Conservation (phyloP, 129 eudicot species). For the Helianthus annuus region DNA sequence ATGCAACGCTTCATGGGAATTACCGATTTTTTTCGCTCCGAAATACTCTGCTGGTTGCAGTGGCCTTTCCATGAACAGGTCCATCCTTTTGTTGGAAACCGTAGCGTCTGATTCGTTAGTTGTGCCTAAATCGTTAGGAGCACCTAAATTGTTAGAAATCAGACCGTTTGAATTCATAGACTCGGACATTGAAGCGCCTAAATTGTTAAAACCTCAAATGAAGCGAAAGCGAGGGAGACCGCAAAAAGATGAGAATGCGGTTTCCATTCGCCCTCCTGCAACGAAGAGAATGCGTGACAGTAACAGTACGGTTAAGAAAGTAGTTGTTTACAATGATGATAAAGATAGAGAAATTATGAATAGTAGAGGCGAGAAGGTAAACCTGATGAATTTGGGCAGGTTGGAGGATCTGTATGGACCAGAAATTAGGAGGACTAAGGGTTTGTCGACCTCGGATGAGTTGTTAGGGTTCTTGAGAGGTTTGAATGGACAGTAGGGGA, state of each 20-base stretch:
- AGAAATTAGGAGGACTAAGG: conserved; percentile 62
- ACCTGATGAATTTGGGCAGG: conserved; percentile 45
- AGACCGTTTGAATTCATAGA: too few relatives aligned
- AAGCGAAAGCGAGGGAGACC: conserved; percentile 70
- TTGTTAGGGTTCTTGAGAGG: conserved; percentile 62
- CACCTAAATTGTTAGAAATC: too few relatives aligned
- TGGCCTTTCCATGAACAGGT: too few relatives aligned
- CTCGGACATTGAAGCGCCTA: not conserved
- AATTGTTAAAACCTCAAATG: conserved; percentile 4
- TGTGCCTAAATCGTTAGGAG: too few relatives aligned
- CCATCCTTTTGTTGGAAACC: not conserved
- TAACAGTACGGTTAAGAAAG: conserved; percentile 28
- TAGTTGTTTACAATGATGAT: conserved; percentile 36
- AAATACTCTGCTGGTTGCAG: too few relatives aligned
- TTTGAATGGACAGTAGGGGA: conserved; percentile 78
- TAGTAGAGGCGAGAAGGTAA: conserved; percentile 53
- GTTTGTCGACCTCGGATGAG: conserved; percentile 52
- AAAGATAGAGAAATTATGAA: conserved; percentile 55
- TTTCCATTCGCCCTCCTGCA: not conserved
- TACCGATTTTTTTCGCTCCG: too few relatives aligned
- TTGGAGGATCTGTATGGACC: conserved; percentile 62
- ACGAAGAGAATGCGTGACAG: conserved; percentile 11
- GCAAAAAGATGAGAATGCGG: conserved; percentile 35
- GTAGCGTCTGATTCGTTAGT: not conserved
- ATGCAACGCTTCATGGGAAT: too few relatives aligned